phyloP scores from a whole-genome alignment of 352 stramenopile genomes.

The Vaucheria bursata region DNA sequence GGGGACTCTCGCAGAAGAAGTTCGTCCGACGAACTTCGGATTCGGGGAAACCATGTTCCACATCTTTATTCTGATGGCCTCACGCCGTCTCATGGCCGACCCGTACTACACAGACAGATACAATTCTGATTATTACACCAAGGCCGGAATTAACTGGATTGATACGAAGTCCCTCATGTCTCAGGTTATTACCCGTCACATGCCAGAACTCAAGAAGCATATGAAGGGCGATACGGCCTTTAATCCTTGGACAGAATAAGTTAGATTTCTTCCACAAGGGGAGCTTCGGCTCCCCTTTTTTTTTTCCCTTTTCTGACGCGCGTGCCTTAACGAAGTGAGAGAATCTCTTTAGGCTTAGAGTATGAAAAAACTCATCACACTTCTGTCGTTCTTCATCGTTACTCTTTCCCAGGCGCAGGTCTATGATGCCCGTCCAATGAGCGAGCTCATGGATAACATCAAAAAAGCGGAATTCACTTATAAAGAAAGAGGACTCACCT shows the following conservation, averaged over 20 bases:
- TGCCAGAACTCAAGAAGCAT: neutral
- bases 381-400: too few species aligned
- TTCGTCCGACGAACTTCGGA: constrained; percentile 1
- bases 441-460: neutral
- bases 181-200: neutral
- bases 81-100: constrained; percentile 26
- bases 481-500: neutral
- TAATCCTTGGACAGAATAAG: neutral
- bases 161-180: neutral
- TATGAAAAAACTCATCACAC: too few species aligned
- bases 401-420: too few species aligned
- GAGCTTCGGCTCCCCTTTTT: neutral
- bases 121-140: constrained; percentile 13
- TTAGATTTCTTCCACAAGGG: neutral
- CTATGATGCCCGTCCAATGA: too few species aligned
- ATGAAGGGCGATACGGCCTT: neutral
- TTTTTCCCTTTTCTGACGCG: neutral
- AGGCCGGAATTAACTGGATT: neutral
- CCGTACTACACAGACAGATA: constrained; percentile 36
- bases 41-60: constrained; percentile 37
- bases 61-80: constrained; percentile 42
- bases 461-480: neutral
- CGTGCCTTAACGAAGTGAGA: too few species aligned
- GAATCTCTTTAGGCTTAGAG: too few species aligned
- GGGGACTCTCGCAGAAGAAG: neutral